Base-by-base conservation (phyloP, 345 rosid genomes). In the Geranium brycei region DNA sequence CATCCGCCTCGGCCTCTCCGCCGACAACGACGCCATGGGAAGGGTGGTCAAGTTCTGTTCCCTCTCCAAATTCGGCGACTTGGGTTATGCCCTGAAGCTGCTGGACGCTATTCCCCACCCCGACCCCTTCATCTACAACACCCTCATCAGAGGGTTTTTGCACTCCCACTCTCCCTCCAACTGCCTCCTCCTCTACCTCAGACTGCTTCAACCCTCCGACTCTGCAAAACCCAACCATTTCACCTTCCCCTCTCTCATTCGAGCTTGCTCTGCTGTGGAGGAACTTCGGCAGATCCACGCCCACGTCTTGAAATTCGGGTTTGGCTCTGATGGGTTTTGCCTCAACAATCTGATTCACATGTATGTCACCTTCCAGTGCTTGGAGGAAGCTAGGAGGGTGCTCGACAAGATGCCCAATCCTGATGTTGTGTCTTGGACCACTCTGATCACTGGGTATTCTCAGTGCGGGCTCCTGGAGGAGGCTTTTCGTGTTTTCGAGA, bases 201-300 rank as follows among this genome's bases (percentile, higher is more conserved):
- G 57, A 11, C 65, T 76, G 78, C 62, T 81, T 72, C 68, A 61
- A 56, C 28, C 1, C 28, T 23, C 28, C 28, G 60, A 68, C 51
- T 74, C 63, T 40, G 73, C 69, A 51, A 0, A 11, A 0, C 82
- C 80, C 62, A 76, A 73, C 57, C 32, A 63, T 57, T 81, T 79
- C 66, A 81, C 79, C 40, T 81, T 79, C 51, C 83, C 83, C 16
- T 28, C 69, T 70, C 67, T 79, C 28, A 53, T 76, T 18, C 63
- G 78, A 65, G 82, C 82, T 17, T 74, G 79, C 68, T 75, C 60
- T n/a, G 67, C 68, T 23, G 63, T 72, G 23, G 56, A 59, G 56
- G 61, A 64, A 71, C 84, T 81, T 63, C 67, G 60, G 35, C 82
- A 79, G 71, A 58, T 80, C 11, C 81, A 80, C 60, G 80, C 83